Evolutionary conservation across 495 filamentous ascomycete species (phyloP), one percentile per base, ranked within the genome.

Genomic region (Neurospora pannonica): DNA sequence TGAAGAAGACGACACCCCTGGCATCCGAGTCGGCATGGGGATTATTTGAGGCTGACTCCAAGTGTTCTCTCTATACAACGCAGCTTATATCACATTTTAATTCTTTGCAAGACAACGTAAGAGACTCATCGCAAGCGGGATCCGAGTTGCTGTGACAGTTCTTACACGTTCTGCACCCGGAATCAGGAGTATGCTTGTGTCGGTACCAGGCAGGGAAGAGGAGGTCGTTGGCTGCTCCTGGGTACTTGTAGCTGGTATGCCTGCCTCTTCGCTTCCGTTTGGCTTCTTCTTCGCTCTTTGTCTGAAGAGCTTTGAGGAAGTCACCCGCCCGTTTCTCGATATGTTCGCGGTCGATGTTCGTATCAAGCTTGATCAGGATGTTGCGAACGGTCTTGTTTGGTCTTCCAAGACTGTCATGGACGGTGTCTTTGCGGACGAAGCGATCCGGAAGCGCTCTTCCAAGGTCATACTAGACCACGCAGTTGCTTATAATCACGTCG

Each of bases 401-500:
- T 42, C 76, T 76, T 40, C 76, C 76, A 1, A 83, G 77, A 34
- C 39, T 82, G 38, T 85, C 77, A 28, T 80, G 74, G 15, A 79
- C 21, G 6, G 71, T 76, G 60, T 75, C 72, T 71, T 83, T 84
- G 21, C 71, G 46, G 37, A 83, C 81, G n/a, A 75, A 75, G 70
- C 82, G 71, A 70, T 83, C 72, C 38, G 79, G 78, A 46, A 78
- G 77, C 71, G 78, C 80, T 37, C 77, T 74, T 37, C 84, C 84
- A 74, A 82, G 80, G 70, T 83, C 82, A 73, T 83, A 83, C 71
- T 86, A 75, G 24, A 85, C 74, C 2, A 76, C 31, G 9, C 54
- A 70, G 1, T 79, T 82, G 71, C 83, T 84, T 46, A 87, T 82
- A 28, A 86, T 78, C 4, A 86, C 83, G 75, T 87, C 86, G 5